Conservation (phyloP, 768 basidiomycete genomes). For the Kwoniella pini region DNA sequence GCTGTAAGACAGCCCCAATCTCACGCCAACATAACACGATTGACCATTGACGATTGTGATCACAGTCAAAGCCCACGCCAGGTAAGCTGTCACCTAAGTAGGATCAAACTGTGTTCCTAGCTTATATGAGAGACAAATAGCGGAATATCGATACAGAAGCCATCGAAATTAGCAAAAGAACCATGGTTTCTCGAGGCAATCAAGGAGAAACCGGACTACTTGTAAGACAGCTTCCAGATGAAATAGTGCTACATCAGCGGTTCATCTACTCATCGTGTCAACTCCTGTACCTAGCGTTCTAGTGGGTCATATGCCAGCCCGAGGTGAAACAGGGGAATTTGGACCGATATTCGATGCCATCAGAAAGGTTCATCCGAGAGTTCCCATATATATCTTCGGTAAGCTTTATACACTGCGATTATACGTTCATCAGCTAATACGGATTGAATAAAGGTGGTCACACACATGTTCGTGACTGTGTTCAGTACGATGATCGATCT, state of each 20-base stretch:
- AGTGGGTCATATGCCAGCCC: conserved; percentile 78
- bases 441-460: conserved; percentile 60
- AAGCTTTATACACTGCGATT: conserved; percentile 40
- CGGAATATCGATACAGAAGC: conserved; percentile 75
- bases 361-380: conserved; percentile 68
- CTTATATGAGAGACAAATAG: conserved; percentile 28
- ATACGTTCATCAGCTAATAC: neutral
- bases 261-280: neutral
- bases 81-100: conserved; percentile 31
- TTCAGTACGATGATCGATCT: conserved; percentile 70
- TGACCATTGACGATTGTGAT: conserved; percentile 1
- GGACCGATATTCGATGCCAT: conserved; percentile 71
- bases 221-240: conserved; percentile 55
- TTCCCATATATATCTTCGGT: conserved; percentile 81
- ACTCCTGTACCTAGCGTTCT: conserved; percentile 32
- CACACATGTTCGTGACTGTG: conserved; percentile 76
- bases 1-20: conserved; percentile 62
- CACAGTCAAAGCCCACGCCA: conserved; percentile 58
- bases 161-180: conserved; percentile 75
- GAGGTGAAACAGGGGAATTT: conserved; percentile 61
- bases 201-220: conserved; percentile 76
- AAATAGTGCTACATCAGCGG: too few relatives aligned
- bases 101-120: conserved; percentile 2
- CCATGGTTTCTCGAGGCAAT: conserved; percentile 80
- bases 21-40: too few relatives aligned